These are phyloP conservation scores for Auxenochlorella pyrenoidosa DNA, from an alignment of 139 green algal genomes.

Conservation along the genomic window DNA sequence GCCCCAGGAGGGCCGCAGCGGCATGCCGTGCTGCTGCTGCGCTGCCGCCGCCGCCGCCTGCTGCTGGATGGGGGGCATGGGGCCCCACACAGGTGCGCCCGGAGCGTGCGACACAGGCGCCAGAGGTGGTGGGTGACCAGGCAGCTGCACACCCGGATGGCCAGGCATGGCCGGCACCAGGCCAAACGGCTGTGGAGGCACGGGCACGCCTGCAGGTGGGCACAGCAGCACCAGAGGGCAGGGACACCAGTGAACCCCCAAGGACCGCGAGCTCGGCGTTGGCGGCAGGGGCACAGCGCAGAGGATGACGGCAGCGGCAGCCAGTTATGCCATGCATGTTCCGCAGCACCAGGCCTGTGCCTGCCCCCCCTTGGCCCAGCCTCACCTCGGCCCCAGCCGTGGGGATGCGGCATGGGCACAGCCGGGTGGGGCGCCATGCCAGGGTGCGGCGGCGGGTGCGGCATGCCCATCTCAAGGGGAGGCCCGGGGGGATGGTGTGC, in stretches of 20 bases:
- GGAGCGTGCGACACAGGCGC: background rate
- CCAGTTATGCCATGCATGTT: too few relatives aligned
- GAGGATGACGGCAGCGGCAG: too few relatives aligned
- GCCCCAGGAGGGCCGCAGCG: background rate
- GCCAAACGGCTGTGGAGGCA: background rate
- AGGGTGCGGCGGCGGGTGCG: background rate
- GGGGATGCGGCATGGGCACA: background rate
- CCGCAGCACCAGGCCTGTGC: too few relatives aligned
- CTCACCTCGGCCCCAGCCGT: conserved; percentile 14
- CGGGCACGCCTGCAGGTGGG: background rate
- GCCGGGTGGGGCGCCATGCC: background rate
- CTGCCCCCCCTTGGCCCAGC: too few relatives aligned
- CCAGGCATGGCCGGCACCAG: background rate
- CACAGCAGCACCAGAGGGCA: background rate
- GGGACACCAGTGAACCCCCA: background rate
- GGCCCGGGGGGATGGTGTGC: background rate
- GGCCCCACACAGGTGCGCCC: background rate
- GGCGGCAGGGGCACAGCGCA: too few relatives aligned
- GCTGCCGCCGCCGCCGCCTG: background rate
- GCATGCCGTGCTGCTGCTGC: background rate
- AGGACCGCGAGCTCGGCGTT: too few relatives aligned
- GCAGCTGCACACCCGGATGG: background rate
- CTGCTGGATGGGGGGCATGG: background rate
- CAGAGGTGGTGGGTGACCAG: background rate
- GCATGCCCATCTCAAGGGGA: conserved; percentile 14